Evolutionary conservation across 2,329 filamentous ascomycete species (phyloP).

Genomic region (Curvularia eragrostidis): DNA sequence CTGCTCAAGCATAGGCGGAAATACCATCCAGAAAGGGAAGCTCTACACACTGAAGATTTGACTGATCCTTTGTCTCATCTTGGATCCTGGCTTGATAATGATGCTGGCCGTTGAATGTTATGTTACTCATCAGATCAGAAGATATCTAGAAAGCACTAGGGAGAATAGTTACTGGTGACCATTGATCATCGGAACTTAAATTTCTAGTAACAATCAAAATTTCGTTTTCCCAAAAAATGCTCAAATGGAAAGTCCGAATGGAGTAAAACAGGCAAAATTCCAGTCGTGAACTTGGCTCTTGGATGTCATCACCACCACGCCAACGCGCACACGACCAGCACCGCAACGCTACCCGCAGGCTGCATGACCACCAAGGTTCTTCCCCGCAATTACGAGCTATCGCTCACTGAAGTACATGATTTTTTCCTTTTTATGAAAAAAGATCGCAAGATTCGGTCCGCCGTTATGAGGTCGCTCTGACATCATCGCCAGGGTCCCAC

Average conservation of each 20-base stretch:
- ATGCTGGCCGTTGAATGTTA: neutral
- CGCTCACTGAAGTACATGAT: neutral
- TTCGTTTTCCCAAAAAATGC: neutral
- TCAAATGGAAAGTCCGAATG: neutral
- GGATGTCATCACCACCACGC: conserved; percentile 3
- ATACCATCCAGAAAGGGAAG: neutral
- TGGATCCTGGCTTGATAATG: too few relatives aligned
- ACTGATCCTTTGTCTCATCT: too few relatives aligned
- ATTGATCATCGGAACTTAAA: neutral
- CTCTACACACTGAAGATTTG: neutral
- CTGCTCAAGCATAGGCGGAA: neutral
- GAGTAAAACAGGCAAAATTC: neutral
- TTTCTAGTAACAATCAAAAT: neutral
- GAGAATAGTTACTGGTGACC: neutral
- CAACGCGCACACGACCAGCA: conserved; percentile 2
- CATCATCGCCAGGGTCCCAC: conserved; percentile 22
- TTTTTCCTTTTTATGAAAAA: neutral
- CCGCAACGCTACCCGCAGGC: neutral
- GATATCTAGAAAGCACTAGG: neutral
- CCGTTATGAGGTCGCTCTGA: conserved; percentile 30
- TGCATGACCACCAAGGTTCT: neutral
- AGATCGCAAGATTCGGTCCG: conserved; percentile 1
- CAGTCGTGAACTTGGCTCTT: neutral
- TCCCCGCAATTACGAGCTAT: neutral
- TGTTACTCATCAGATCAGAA: neutral